These are phyloP conservation scores for Hypoxylon crocopeplum DNA, from an alignment of 495 filamentous ascomycete species.

Conservation along the genomic window DNA sequence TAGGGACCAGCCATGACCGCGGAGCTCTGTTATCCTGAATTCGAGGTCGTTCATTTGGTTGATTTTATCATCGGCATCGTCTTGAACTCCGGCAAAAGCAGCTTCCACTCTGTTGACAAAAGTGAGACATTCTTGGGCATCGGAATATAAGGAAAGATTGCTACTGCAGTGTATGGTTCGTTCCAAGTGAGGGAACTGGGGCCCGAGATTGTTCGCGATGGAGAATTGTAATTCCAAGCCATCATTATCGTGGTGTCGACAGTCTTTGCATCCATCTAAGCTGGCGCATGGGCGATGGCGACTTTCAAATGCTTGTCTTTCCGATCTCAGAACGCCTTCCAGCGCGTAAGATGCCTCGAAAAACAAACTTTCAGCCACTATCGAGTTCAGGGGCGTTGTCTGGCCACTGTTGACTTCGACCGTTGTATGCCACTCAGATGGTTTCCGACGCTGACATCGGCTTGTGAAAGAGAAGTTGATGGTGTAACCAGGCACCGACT, in stretches of 20 bases:
- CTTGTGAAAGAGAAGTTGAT: constrained; percentile 50
- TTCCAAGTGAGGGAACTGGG: constrained; percentile 42
- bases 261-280: constrained; percentile 34
- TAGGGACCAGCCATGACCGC: constrained; percentile 47
- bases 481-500: constrained; percentile 52
- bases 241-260: constrained; percentile 43
- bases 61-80: constrained; percentile 44
- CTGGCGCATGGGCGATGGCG: constrained; percentile 35
- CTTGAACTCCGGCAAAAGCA: constrained; percentile 35
- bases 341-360: constrained; percentile 46
- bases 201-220: constrained; percentile 52
- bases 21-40: constrained; percentile 50
- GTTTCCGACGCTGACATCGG: constrained; percentile 43
- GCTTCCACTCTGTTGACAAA: constrained; percentile 45
- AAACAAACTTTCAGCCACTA: constrained; percentile 48
- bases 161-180: constrained; percentile 48
- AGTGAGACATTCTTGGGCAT: constrained; percentile 42
- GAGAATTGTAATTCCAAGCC: constrained; percentile 48
- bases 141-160: constrained; percentile 46
- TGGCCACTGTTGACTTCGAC: constrained; percentile 49
- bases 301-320: constrained; percentile 43
- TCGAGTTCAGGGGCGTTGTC: constrained; percentile 47
- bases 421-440: constrained; percentile 36
- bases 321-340: constrained; percentile 44
- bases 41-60: constrained; percentile 50